Base-by-base conservation (phyloP, 2,329 filamentous ascomycete species). In the Annulohypoxylon truncatum region DNA sequence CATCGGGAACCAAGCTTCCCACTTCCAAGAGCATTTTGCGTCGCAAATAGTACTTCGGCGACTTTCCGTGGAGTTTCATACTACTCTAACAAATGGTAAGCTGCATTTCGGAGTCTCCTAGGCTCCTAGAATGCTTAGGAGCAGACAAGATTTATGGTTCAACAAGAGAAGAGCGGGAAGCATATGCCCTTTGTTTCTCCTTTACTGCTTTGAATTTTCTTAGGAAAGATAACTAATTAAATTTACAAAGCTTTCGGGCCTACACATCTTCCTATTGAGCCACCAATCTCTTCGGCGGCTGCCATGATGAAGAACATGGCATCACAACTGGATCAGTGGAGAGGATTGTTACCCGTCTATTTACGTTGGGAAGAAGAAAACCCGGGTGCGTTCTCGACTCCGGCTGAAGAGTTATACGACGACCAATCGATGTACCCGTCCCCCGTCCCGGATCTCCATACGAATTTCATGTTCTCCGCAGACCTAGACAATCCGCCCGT, bases 351-450 rank as follows among this genome's bases (percentile, higher is more conserved):
- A 4, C 87, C 87, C 2, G 73, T 74, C 3, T 78, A 82, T 50
- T 76, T 90, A 9, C 83, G 87, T 68, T 90, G 87, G 87, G 78
- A 81, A n/a, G 87, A 89, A 70, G 80, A 81, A 12, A 81, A 83
- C 53, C 80, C 82, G 3, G 78, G 81, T 15, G 77, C 79, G 20
- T 84, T 83, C 62, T 78, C 80, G 7, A 72, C 72, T 28, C 62
- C 75, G 1, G 56, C 60, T 48, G 68, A 61, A 13, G 71, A 69
- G 13, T n/a, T 69, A 42, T 67, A 66, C 28, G 63, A 64, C 40
- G 61, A 68, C 65, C 70, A 74, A 47, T 61, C 64, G 50, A 50
- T 67, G 71, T 53, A 70, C 67, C 38, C 73, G 54, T 50, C 66
- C 66, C 72, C 52, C 64, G 75, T 58, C 68, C 74, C 28, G 70